Base-by-base conservation (phyloP, 2,329 filamentous ascomycete species). In the Fusarium abutilonis region DNA sequence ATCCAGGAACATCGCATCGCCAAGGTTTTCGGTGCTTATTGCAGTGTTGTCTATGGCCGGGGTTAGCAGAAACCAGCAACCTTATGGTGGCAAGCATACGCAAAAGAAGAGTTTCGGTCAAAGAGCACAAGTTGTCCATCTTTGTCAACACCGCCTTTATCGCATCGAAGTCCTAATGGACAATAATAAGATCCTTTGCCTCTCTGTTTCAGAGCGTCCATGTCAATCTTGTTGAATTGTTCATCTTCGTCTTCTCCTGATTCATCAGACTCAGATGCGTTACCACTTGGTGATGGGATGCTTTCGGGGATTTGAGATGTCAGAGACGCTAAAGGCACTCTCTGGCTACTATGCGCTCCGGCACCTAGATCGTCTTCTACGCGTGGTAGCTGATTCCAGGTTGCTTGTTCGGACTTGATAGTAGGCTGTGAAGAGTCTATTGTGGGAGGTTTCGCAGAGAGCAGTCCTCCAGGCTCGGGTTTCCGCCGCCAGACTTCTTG, bases 1-100 rank as follows among this genome's bases (percentile, higher is more conserved):
- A 79, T 9, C 77, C 74, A 38, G 72, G 71, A 19, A 75, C 51
- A 36, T 74, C 71, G 64, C 77, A 79, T 19, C 74, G 73, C 74
- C 75, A 79, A 14, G 77, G 77, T 57, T 78, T 79, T 23, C 74
- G 71, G 56, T 79, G 77, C 42, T 79, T 79, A 66, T 79, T 78
- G 54, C 76, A 75, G 60, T 79, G 77, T 66, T 79, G 77, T 47
- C 77, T 79, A 61, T 55, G 57, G 48, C 28, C 42, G 36, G 43
- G 46, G 58, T 70, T 51, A 70, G 68, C 61, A 43, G 15, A 52
- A 44, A 38, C 39, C 46, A 56, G 26, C 38, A 59, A 49, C 17
- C 36, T 28, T 29, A 48, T n/a, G 45, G 48, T 48, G 56, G 53
- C 41, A 64, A 56, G 46, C 68, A 54, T 73, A 78, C 74, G 72